Evolutionary conservation across 2,329 filamentous ascomycete species (phyloP), one percentile per base, ranked within the genome.

Genomic region (Domatiomyces catenatus): DNA sequence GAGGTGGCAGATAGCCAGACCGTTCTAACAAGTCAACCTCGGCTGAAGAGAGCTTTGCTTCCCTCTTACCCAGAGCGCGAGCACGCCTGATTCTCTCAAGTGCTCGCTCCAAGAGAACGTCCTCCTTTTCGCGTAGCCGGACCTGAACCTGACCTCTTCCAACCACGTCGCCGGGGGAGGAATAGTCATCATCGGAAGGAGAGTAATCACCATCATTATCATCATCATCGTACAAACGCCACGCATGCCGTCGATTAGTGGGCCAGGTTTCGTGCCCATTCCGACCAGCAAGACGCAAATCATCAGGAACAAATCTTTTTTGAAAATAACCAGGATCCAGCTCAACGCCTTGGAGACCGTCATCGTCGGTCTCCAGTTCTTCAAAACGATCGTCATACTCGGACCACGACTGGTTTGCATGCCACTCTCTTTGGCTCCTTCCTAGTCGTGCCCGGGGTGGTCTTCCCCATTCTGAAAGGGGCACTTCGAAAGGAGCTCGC

Each of bases 401-500:
- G 22, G 45, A 47, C 69, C 73, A 75, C 69, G 72, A 64, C 63
- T 69, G 69, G 64, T 71, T 71, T 61, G 63, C 64, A 66, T 70
- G 71, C 68, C 73, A 72, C 59, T 68, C 66, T 65, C 72, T 75
- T 61, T 73, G 70, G 64, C 72, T 79, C 74, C 77, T 79, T 75
- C 78, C 76, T 71, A 63, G 64, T 68, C 75, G 80, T 77, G 81
- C 84, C 84, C 86, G 84, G 78, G 86, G 85, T 92, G 88, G 87
- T 95, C 90, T 95, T 95, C 89, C 90, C 90, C 86, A 89, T 80
- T 42, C 32, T 15, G 32, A 54, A 57, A 75, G 83, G 86, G 89
- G 88, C 88, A 84, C 82, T 76, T 73, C 72, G 71, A 76, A 72
- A 73, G 89, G 90, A 94, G 89, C 84, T 92, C 84, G 92, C 92